Evolutionary conservation across 2,329 filamentous ascomycete species (phyloP), one percentile per base, ranked within the genome.

Genomic region (Xylaria sp.): DNA sequence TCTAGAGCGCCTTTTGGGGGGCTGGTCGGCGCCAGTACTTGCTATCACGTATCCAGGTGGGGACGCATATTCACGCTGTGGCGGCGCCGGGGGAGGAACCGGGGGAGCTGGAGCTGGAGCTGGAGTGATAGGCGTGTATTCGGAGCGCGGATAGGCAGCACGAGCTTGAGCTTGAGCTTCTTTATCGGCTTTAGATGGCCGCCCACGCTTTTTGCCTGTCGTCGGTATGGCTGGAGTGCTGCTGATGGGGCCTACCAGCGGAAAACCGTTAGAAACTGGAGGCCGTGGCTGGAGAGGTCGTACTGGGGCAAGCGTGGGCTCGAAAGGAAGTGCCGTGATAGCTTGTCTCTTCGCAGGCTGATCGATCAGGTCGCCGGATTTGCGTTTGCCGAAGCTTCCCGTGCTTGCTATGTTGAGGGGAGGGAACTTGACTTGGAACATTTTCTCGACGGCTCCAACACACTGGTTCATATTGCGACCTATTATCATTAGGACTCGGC

Each of bases 381-480:
- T 81, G 69, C 82, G 81, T 73, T 82, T 83, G 60, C 63, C 39
- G 59, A 77, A 70, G 65, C 44, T 70, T 63, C 71, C 70, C 34
- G 76, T 66, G 60, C 73, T 76, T 67, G 74, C 39, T 48, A 58
- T 66, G 62, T 74, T 76, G 67, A 74, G 76, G 44, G 76, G 78
- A 18, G 77, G 73, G 41, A 81, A 78, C 66, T 79, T 77, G 20
- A 74, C 72, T 50, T 79, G 77, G 68, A 81, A 78, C 73, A 84
- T 79, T 25, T 78, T 79, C 48, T 82, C 79, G 55, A 81, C 79
- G 46, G 81, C 80, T 58, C 80, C 75, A 64, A 84, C 76, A 71
- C 84, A 86, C 73, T 86, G 83, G 41, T 80, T 80, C 79, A 85
- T 80, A 71, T 81, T 85, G 63, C 84, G 83, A 41, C 84, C 84